Evolutionary conservation across 345 rosid genomes (phyloP), one percentile per base, ranked within the genome.

Genomic region (Lepidium africanum): DNA sequence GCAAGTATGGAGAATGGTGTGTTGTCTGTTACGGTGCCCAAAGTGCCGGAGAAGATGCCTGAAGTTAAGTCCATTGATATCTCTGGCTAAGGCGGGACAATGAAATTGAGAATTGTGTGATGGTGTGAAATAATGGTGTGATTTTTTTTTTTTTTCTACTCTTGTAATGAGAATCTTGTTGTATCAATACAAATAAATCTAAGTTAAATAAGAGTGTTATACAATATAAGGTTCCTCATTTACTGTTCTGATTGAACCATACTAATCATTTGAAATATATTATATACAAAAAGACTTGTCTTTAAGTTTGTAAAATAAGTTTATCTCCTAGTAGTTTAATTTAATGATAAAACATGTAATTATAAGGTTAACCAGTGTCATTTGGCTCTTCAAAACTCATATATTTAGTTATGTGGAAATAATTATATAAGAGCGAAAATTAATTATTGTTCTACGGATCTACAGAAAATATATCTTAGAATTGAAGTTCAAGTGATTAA

Each of bases 1-100:
- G 82, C 80, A 0, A 17, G 12, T 14, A 72, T 79, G 82, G 78
- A 79, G 78, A 63, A 72, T 5, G 76, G 80, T 6, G 75, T 79
- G 36, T 47, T 72, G 10, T 52, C 69, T 0, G 77, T 79, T 16
- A 55, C 10, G 2, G 73, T 79, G 40, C 80, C 82, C 0, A 79
- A 79, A 25, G 58, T 27, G 10, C 62, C 49, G 13, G 72, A 67
- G 58, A 76, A 46, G 76, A 72, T 64, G 61, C 76, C 72, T 38
- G 82, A 76, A 69, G 62, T 72, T 9, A 79, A 72, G 73, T 58
- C 78, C 0, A 64, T 76, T 42, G 80, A 80, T 13, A 76, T 80
- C 49, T 73, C 78, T 8, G 74, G 67, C 27, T 72, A 36, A 61
- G 10, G 1, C 0, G 7, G 33, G 1, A 0, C 1, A 30, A 6